phyloP scores from a whole-genome alignment of 345 rosid genomes.

The Alliaria petiolata region DNA sequence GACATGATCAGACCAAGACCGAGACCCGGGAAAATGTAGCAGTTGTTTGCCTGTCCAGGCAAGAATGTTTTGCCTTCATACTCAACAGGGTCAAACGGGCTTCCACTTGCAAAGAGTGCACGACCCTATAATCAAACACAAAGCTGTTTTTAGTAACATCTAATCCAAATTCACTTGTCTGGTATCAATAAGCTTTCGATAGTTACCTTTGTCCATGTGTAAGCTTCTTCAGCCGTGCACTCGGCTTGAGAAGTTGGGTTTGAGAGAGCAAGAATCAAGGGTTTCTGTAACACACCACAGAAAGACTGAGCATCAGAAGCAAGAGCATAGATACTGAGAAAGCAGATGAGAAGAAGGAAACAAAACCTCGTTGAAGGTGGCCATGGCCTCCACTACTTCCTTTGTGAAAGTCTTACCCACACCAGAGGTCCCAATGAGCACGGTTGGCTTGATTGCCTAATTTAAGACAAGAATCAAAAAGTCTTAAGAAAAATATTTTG shows the following conservation, averaged over 20 bases:
- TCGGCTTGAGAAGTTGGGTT: constrained; percentile 97
- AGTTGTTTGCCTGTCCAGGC: constrained; percentile 98
- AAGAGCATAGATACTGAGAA: neutral
- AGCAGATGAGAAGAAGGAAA: neutral
- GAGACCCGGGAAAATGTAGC: constrained; percentile 90
- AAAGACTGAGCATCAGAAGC: constrained; percentile 6
- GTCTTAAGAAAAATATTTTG: neutral
- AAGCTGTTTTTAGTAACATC: neutral
- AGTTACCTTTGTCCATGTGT: constrained; percentile 77
- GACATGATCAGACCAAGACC: constrained; percentile 94
- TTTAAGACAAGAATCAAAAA: neutral
- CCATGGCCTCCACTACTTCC: constrained; percentile 88
- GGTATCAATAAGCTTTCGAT: constrained; percentile 12
- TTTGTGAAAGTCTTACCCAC: constrained; percentile 88
- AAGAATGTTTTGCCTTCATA: constrained; percentile 55
- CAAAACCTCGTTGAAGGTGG: constrained; percentile 66
- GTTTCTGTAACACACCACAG: too few species aligned
- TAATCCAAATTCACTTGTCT: neutral
- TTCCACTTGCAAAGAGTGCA: constrained; percentile 94
- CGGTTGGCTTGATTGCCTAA: constrained; percentile 87
- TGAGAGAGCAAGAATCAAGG: constrained; percentile 88
- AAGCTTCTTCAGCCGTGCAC: constrained; percentile 97
- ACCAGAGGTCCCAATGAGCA: constrained; percentile 93
- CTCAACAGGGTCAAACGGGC: constrained; percentile 87
- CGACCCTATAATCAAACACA: constrained; percentile 58